Conservation (phyloP, 2,329 filamentous ascomycete genomes). For the Diplodia mutila region DNA sequence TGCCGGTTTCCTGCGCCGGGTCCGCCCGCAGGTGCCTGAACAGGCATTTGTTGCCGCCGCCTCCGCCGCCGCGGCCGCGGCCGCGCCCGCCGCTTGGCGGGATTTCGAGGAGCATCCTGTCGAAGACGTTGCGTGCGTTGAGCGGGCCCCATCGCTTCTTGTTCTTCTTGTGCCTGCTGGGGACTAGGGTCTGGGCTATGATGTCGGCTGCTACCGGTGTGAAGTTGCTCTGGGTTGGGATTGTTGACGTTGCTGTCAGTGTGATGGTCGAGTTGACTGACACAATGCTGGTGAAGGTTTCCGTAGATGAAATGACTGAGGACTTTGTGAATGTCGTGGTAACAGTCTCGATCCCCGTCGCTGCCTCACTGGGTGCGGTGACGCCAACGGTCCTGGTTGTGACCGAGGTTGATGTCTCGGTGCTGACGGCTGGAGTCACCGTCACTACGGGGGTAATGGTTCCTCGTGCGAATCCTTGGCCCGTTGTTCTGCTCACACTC, state of each 20-base stretch:
- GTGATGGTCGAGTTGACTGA: not conserved
- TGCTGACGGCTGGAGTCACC: not conserved
- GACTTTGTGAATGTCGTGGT: not conserved
- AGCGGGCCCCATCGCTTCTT: not conserved
- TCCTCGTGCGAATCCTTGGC: not conserved
- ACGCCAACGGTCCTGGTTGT: not conserved
- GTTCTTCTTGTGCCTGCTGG: constrained; percentile 4
- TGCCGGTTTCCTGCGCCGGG: not conserved
- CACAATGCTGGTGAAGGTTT: not conserved
- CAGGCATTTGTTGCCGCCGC: not conserved
- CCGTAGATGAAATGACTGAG: not conserved
- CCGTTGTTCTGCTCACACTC: not conserved
- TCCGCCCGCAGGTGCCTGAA: not conserved
- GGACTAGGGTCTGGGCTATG: not conserved
- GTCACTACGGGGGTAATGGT: not conserved
- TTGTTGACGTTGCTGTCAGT: not conserved
- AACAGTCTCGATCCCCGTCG: not conserved
- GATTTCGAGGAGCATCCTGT: not conserved
- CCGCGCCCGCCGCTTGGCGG: not conserved
- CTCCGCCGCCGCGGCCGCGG: not conserved
- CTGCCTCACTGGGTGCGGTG: not conserved
- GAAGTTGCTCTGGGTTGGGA: not conserved
- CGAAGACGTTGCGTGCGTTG: not conserved
- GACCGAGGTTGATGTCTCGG: not conserved
- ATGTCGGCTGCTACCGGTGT: not conserved